Evolutionary conservation across 83 land plant species (phyloP), one percentile per base, ranked within the genome.

Genomic region (Thuja plicata): DNA sequence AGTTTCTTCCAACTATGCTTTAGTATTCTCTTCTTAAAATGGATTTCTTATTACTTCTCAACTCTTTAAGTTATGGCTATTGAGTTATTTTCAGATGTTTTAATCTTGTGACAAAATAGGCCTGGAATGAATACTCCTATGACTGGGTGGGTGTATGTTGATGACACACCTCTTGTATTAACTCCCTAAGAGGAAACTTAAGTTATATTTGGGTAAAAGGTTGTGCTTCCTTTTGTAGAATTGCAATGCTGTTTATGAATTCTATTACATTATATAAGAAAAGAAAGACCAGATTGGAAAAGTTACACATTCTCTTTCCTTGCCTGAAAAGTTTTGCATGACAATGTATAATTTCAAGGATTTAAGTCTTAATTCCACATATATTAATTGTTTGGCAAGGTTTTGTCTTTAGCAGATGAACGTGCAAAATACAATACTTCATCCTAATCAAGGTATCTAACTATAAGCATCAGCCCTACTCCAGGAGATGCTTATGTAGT

Each of bases 381-480:
- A 81, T 50, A 87, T 94, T 93, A 92, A 92, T 34, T 37, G 78
- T 35, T 87, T 90, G 11, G 89, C 93, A 38, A 89, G 80, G 85
- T 90, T 91, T 91, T 95, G 27, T 89, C 92, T 77, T 16, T 15
- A 52, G 55, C 17, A 52, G 55, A 52, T 52, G 55, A 52, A 13
- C 17, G 0, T 52, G 93, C 87, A 34, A 94, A 93, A 76, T 91
- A 91, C 60, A 94, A 93, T 54, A 91, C 93, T 45, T 93, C 96
- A 37, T 91, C 92, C 62, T 94, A 95, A 89, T 90, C 96, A 89
- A 95, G 94, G 95, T 95, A 85, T 91, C 57, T 74, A 34, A 41
- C 32, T n/a, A 66, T 52, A 15, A 34, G 12, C 43, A 48, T 84
- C 32, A 48, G 17, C 8, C 55, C 52, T 48, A 48, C 35, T 37